A percentile compares a stretch with the other conserved stretches of the same genome.
These are phyloP conservation scores for Pythium biforme DNA, from an alignment of 352 stramenopile genomes.

Conservation along the genomic window DNA sequence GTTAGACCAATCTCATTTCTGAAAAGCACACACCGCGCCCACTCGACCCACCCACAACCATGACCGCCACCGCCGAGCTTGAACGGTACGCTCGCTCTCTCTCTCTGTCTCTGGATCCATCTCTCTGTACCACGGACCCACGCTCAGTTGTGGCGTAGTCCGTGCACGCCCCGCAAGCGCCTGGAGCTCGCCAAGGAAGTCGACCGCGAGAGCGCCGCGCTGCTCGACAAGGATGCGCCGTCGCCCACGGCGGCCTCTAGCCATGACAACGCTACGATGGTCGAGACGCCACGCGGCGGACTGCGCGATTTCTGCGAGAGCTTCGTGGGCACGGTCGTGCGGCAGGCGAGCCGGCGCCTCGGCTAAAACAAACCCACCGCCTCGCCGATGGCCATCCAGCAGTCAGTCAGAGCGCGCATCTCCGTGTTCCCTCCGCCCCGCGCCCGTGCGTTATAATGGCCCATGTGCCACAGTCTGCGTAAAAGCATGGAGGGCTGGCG, in stretches of 20 bases:
- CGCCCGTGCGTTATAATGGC: too few relatives aligned
- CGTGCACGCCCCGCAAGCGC: constrained; percentile 64
- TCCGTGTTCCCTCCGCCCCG: not conserved
- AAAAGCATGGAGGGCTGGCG: too few relatives aligned
- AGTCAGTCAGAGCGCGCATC: constrained; percentile 11
- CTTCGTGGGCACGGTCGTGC: constrained; percentile 46
- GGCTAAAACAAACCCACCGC: constrained; percentile 8
- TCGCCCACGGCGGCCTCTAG: not conserved
- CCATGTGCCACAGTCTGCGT: not conserved
- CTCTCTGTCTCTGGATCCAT: not conserved
- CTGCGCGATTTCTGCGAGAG: constrained; percentile 46
- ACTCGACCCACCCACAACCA: not conserved
- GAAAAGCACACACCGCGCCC: not conserved
- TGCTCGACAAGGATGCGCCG: constrained; percentile 17
- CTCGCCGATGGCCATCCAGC: not conserved
- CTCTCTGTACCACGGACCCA: not conserved
- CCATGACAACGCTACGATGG: not conserved
- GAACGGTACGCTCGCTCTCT: constrained; percentile 16
- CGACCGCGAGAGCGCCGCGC: constrained; percentile 44
- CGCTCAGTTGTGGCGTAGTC: constrained; percentile 26
- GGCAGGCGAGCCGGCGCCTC: constrained; percentile 27
- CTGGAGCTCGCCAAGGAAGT: constrained; percentile 52
- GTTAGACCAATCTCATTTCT: not conserved
- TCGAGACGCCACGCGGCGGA: constrained; percentile 17
- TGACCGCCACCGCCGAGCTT: constrained; percentile 18